Evolutionary conservation across 2,329 filamentous ascomycete genomes (phyloP).

Genomic region (Immersiporthe knoxdaviesiana): DNA sequence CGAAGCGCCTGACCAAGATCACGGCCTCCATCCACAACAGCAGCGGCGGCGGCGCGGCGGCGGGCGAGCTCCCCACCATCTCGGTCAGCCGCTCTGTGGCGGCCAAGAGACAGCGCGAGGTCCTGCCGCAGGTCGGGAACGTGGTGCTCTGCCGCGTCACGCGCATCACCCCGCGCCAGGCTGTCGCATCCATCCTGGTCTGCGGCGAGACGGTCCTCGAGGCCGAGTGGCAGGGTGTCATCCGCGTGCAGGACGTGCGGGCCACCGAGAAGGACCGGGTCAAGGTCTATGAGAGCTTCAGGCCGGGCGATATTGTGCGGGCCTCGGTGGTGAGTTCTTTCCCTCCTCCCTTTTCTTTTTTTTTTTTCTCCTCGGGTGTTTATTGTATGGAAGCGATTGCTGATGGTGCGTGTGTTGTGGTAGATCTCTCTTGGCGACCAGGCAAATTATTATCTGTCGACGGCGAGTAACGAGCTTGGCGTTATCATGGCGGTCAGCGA

Average conservation of each 20-base stretch:
- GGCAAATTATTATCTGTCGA: conserved; percentile 92
- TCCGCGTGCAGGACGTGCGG: conserved; percentile 87
- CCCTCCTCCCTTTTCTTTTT: too few species aligned
- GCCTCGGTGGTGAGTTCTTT: conserved; percentile 71
- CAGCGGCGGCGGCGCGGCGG: conserved; percentile 39
- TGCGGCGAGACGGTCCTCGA: conserved; percentile 73
- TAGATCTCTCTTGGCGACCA: conserved; percentile 91
- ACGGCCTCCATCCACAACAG: conserved; percentile 35
- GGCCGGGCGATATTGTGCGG: conserved; percentile 88
- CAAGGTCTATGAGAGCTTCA: conserved; percentile 86
- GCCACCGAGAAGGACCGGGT: conserved; percentile 96
- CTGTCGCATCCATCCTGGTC: conserved; percentile 82
- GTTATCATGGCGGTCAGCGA: conserved; percentile 93
- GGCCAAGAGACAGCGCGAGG: conserved; percentile 62
- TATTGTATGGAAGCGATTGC: neutral
- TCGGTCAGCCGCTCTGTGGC: conserved; percentile 51
- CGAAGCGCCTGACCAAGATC: conserved; percentile 64
- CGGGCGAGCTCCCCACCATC: conserved; percentile 53
- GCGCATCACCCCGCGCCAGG: conserved; percentile 82
- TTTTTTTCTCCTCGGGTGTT: too few species aligned
- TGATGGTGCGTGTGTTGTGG: neutral
- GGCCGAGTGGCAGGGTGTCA: conserved; percentile 83
- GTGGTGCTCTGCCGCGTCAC: conserved; percentile 84
- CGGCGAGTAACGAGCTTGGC: conserved; percentile 86
- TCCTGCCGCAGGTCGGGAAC: conserved; percentile 80